These are phyloP conservation scores for Olyra latifolia DNA, from an alignment of 176 grass and related monocot genomes.

Conservation along the genomic window DNA sequence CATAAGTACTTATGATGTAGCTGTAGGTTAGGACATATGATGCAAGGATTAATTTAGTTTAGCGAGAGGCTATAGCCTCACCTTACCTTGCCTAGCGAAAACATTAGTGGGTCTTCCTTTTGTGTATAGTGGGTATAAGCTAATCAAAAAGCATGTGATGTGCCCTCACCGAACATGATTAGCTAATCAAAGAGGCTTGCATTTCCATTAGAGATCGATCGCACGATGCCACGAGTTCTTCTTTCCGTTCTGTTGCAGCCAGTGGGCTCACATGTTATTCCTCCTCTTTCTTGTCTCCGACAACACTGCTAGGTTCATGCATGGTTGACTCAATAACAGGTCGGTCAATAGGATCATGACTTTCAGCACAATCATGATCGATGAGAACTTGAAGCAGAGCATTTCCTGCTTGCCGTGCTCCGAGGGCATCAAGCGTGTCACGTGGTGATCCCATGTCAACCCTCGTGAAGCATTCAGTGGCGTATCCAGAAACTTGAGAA, in stretches of 20 bases:
- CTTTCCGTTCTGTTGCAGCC: background rate
- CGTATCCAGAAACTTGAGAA: too few relatives aligned
- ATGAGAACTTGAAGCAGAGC: too few relatives aligned
- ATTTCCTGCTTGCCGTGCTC: too few relatives aligned
- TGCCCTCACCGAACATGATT: slow-evolving; percentile 35
- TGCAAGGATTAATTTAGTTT: background rate
- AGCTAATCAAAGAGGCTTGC: slow-evolving; percentile 16
- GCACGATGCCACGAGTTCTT: background rate
- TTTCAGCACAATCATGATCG: too few relatives aligned
- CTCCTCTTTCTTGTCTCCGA: too few relatives aligned
- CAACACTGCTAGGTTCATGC: too few relatives aligned
- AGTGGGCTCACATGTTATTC: background rate
- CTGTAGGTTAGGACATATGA: background rate
- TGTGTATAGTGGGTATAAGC: background rate
- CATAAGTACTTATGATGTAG: background rate
- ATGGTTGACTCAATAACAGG: too few relatives aligned
- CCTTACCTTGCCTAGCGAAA: slow-evolving; percentile 21
- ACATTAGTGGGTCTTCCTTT: slow-evolving; percentile 18
- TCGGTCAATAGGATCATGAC: too few relatives aligned
- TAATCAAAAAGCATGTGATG: background rate
- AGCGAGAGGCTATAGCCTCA: slow-evolving; percentile 4
- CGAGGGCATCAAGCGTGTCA: too few relatives aligned
- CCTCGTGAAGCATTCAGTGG: too few relatives aligned
- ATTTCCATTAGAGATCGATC: background rate
- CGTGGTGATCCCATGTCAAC: too few relatives aligned